Base-by-base conservation (phyloP, 2,329 filamentous ascomycete genomes). In the Fusarium nodosum region DNA sequence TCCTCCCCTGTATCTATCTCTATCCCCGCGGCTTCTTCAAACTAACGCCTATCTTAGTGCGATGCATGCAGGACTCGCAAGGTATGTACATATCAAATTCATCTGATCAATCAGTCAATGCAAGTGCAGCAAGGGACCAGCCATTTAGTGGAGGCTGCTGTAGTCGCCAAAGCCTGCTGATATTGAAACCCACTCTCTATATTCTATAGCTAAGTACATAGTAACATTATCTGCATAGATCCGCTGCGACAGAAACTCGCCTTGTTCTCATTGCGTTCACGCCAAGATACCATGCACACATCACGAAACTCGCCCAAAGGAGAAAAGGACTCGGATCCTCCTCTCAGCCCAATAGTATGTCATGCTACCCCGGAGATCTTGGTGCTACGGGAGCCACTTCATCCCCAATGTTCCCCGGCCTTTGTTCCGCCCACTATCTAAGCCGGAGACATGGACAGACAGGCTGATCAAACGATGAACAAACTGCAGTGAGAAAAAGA, bases 241-340 rank as follows among this genome's bases (percentile, higher is more conserved):
- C 48, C 78, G 79, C 13, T 80, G 79, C 66, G 78, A 80, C 64
- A 77, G 79, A 60, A 77, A 80, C 51, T 75, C 69, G 3, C 79
- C 79, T 3, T 80, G 79, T 36, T 76, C 78, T 36, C 78, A 80
- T 54, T 80, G 79, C 46, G 42, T 76, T 3, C 75, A 79, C 48
- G 77, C 78, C 60, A 79, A 79, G 66, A 79, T 80, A 20, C 72
- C 76, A n/a, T 81, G 79, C 42, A 78, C 75, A 22, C 77, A 81
- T 46, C 69, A 72, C 10, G 76, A 76, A 39, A 61, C 66, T 45
- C 74, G 72, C 18, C 77, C 77, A 36, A 79, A 76, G 26, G 79
- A 80, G 64, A 79, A 80, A 60, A 75, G 79, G 41, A 76, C 78
- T 4, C 73, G 79, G 20, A 78, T 80, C 31, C 76, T 80, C 30